These are phyloP conservation scores for Coniochaeta ligniaria DNA, from an alignment of 2,329 filamentous ascomycete genomes.

Conservation along the genomic window DNA sequence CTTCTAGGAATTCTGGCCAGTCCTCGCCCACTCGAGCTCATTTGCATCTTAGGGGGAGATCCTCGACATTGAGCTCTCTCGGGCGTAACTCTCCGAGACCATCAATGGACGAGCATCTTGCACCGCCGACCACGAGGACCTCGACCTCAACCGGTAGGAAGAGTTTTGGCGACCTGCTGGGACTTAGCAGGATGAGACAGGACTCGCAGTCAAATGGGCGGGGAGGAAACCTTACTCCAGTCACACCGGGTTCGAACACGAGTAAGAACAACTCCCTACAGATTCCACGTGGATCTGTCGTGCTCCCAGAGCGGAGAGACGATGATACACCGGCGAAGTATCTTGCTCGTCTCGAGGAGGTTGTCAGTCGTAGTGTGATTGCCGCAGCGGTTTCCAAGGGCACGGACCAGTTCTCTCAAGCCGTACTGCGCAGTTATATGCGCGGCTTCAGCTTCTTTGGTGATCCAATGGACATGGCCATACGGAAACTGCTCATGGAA, in stretches of 20 bases:
- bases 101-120: constrained; percentile 63
- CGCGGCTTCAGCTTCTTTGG: constrained; percentile 91
- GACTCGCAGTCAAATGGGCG: constrained; percentile 65
- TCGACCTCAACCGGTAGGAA: constrained; percentile 88
- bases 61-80: constrained; percentile 83
- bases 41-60: constrained; percentile 63
- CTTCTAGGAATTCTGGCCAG: constrained; percentile 47
- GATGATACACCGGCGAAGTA: constrained; percentile 89
- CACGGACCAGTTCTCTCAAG: constrained; percentile 74
- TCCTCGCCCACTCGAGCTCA: constrained; percentile 61
- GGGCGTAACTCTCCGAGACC: constrained; percentile 43
- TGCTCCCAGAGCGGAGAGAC: constrained; percentile 72
- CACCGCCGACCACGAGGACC: constrained; percentile 62
- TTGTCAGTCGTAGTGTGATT: constrained; percentile 73
- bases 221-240: constrained; percentile 61
- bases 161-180: constrained; percentile 86
- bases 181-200: constrained; percentile 69
- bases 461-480: constrained; percentile 95
- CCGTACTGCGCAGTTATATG: constrained; percentile 91
- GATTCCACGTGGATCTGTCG: constrained; percentile 53
- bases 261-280: constrained; percentile 83
- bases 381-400: constrained; percentile 80
- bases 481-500: constrained; percentile 93
- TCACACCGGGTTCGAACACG: constrained; percentile 59
- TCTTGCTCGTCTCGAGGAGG: constrained; percentile 73